A percentile compares a stretch with the other conserved stretches of the same genome.
Evolutionary conservation across 2,329 filamentous ascomycete species (phyloP).

Genomic region (Diaporthe longicolla): DNA sequence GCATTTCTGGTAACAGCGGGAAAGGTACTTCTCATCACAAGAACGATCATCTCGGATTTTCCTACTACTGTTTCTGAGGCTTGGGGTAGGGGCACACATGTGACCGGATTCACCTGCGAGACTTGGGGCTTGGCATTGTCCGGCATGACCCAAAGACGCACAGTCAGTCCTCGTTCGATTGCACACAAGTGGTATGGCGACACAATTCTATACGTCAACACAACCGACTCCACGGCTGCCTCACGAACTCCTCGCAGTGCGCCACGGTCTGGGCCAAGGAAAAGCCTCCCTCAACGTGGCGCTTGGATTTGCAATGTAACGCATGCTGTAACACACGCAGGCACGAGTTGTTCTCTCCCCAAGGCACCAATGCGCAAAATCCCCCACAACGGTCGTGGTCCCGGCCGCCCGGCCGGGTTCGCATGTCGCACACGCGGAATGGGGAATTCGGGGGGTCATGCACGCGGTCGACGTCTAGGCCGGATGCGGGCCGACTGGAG

Average conservation of each 20-base stretch:
- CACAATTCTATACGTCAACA: neutral
- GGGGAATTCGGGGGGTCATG: neutral
- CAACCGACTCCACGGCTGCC: constrained; percentile 19
- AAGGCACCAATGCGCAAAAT: constrained; percentile 22
- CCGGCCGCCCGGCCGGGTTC: constrained; percentile 13
- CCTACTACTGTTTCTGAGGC: no score
- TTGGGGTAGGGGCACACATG: neutral
- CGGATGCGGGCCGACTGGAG: neutral
- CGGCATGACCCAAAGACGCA: neutral
- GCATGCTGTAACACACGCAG: constrained; percentile 16
- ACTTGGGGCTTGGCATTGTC: constrained; percentile 4
- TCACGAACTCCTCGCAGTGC: neutral
- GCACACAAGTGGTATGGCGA: neutral
- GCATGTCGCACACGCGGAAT: constrained; percentile 16
- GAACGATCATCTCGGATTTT: neutral
- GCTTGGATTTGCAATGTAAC: neutral
- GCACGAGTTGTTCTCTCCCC: constrained; percentile 5
- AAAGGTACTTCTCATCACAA: neutral
- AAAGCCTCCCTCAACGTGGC: neutral
- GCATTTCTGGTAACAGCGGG: neutral
- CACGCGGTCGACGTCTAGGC: neutral
- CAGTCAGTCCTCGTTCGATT: neutral
- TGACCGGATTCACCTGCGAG: constrained; percentile 17
- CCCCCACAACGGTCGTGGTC: constrained; percentile 23
- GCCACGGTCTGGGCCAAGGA: neutral